Conservation (phyloP, 1,284 basidiomycete genomes). For the Wallemia hederae region DNA sequence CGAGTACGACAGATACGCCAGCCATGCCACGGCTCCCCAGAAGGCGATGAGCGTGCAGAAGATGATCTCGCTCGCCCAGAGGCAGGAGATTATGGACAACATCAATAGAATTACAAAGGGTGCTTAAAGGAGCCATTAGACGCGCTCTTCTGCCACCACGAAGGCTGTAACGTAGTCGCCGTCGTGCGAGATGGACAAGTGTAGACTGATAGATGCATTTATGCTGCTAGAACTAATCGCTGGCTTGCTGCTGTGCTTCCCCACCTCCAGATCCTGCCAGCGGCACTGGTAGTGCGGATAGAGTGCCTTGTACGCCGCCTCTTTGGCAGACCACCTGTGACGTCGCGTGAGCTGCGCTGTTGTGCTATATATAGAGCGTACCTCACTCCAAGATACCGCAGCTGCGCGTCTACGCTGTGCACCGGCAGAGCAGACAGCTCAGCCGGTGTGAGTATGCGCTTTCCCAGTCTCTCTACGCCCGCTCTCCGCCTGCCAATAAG, state of each 20-base stretch:
- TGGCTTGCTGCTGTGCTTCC: conserved; percentile 4
- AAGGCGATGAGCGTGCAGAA: background rate
- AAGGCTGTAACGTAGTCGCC: conserved; percentile 7
- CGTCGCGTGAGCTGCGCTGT: background rate
- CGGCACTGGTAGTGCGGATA: conserved; percentile 5
- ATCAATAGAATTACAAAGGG: background rate
- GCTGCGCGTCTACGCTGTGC: background rate
- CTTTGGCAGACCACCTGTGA: conserved; percentile 13
- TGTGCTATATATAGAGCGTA: background rate
- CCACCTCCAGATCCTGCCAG: conserved; percentile 10
- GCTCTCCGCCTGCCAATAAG: background rate
- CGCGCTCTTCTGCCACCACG: conserved; percentile 6
- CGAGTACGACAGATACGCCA: background rate
- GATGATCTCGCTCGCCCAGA: background rate
- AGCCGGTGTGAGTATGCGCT: background rate
- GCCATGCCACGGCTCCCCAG: background rate
- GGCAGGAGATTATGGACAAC: background rate
- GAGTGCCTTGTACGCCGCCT: conserved; percentile 13
- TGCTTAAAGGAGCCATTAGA: background rate
- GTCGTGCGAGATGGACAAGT: conserved; percentile 9
- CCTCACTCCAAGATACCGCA: background rate
- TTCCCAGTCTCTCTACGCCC: background rate
- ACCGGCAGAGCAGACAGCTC: background rate
- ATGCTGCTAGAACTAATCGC: conserved; percentile 2
- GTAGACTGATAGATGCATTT: conserved; percentile 2